Evolutionary conservation across 352 stramenopile species (phyloP).

Genomic region (Globisporangium carolinianum): DNA sequence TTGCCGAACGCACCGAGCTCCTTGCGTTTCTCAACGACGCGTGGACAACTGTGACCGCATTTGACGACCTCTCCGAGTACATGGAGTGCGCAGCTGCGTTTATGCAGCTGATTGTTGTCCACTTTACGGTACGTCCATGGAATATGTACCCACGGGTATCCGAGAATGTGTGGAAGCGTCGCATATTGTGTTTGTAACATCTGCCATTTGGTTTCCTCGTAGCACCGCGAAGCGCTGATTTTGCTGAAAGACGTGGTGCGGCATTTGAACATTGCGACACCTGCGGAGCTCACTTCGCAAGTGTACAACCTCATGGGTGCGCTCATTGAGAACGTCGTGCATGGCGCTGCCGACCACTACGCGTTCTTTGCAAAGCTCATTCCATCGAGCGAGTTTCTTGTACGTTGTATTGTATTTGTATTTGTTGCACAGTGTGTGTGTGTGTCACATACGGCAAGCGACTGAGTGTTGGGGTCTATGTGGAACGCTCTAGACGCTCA

Average conservation of each 20-base stretch:
- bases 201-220: neutral
- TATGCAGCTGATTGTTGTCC: constrained; percentile 79
- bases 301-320: constrained; percentile 64
- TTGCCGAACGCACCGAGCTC: constrained; percentile 33
- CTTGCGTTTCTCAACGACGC: constrained; percentile 82
- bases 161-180: too few species aligned
- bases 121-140: constrained; percentile 50
- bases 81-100: constrained; percentile 79
- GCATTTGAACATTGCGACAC: constrained; percentile 59
- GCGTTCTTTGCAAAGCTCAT: constrained; percentile 76
- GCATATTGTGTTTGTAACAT: too few species aligned
- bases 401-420: constrained; percentile 9
- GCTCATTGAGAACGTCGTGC: constrained; percentile 75
- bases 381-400: constrained; percentile 64
- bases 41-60: constrained; percentile 73
- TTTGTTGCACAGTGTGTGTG: neutral
- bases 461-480: neutral
- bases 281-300: constrained; percentile 47
- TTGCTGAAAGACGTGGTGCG: constrained; percentile 84
- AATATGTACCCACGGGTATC: too few species aligned
- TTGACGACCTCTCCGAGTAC: constrained; percentile 69
- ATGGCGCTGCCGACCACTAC: constrained; percentile 54
- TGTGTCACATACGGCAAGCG: neutral
- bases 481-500: constrained; percentile 31
- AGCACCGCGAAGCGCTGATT: constrained; percentile 73